A percentile compares a stretch with the other conserved stretches of the same genome.
Evolutionary conservation across 225 moss, liverwort and hornwort genomes (phyloP).

Genomic region (Polytrichum commune): DNA sequence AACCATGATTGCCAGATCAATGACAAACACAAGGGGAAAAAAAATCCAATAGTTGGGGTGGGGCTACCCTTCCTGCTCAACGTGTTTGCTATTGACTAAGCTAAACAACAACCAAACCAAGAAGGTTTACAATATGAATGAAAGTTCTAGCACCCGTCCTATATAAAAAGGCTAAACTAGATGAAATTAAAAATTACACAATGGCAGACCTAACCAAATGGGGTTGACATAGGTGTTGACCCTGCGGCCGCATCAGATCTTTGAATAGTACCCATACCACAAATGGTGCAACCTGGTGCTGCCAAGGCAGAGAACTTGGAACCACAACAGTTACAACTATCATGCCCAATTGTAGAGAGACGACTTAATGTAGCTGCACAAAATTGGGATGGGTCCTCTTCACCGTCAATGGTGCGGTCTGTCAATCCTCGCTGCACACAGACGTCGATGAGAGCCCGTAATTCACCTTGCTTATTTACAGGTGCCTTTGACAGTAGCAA

Average conservation of each 20-base stretch:
- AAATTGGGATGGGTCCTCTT: conserved; percentile 95
- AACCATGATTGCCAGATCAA: not conserved
- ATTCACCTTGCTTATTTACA: conserved; percentile 89
- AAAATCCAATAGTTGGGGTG: not conserved
- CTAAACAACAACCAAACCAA: not conserved
- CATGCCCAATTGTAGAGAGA: conserved; percentile 91
- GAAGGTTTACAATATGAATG: not conserved
- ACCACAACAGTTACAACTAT: conserved; percentile 85
- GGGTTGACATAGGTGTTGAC: conserved; percentile 56
- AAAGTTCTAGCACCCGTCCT: not conserved
- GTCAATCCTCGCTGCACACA: conserved; percentile 83
- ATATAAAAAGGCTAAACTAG: not conserved
- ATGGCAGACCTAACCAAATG: conserved; percentile 54
- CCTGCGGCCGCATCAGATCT: conserved; percentile 91
- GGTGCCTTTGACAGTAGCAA: conserved; percentile 92
- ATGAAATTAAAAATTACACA: conserved; percentile 4
- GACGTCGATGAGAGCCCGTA: conserved; percentile 68
- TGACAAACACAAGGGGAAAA: not conserved
- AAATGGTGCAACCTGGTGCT: conserved; percentile 89
- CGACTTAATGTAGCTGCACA: conserved; percentile 97
- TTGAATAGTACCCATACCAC: conserved; percentile 96
- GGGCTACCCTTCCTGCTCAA: not conserved
- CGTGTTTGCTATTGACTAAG: not conserved
- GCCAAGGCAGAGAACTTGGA: conserved; percentile 92
- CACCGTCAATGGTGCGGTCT: conserved; percentile 90